A percentile compares a stretch with the other conserved stretches of the same genome.
Evolutionary conservation across 148 eudicot species (phyloP).

Genomic region (Hydrangea macrophylla): DNA sequence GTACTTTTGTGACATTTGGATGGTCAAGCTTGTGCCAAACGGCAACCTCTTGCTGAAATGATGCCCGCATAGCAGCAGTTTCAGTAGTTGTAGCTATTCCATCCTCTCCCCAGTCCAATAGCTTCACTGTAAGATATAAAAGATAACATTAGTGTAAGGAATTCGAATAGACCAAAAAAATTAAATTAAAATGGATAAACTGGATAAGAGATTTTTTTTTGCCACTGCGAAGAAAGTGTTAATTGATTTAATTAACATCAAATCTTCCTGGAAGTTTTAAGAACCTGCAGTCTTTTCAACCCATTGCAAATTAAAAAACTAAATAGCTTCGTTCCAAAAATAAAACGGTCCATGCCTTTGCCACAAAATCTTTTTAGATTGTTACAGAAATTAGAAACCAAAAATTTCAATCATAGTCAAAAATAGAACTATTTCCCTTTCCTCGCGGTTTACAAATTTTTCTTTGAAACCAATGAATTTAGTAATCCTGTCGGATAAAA

Average conservation of each 20-base stretch:
- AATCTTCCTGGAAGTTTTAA: not conserved
- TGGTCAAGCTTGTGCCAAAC: slow-evolving; percentile 92
- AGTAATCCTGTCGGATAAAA: too few relatives aligned
- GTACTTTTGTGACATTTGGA: slow-evolving; percentile 77
- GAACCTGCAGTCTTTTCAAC: not conserved
- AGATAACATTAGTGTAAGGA: not conserved
- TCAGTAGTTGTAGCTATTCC: slow-evolving; percentile 70
- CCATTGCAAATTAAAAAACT: not conserved
- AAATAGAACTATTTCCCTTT: too few relatives aligned
- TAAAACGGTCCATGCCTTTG: not conserved
- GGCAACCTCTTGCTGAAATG: slow-evolving; percentile 82
- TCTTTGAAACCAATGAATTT: too few relatives aligned
- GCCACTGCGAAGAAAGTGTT: not conserved
- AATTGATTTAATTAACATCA: not conserved
- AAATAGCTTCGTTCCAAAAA: not conserved
- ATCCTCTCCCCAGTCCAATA: slow-evolving; percentile 97
- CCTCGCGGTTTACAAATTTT: too few relatives aligned
- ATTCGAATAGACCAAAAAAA: not conserved
- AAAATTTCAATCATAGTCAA: not conserved
- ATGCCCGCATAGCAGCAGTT: slow-evolving; percentile 65
- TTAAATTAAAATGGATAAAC: not conserved
- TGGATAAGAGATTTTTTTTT: not conserved
- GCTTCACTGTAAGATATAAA: slow-evolving; percentile 51
- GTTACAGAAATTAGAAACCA: not conserved
- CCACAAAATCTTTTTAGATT: not conserved